Evolutionary conservation across 2,329 filamentous ascomycete species (phyloP), one percentile per base, ranked within the genome.

Genomic region (Penicillium vulpinum): DNA sequence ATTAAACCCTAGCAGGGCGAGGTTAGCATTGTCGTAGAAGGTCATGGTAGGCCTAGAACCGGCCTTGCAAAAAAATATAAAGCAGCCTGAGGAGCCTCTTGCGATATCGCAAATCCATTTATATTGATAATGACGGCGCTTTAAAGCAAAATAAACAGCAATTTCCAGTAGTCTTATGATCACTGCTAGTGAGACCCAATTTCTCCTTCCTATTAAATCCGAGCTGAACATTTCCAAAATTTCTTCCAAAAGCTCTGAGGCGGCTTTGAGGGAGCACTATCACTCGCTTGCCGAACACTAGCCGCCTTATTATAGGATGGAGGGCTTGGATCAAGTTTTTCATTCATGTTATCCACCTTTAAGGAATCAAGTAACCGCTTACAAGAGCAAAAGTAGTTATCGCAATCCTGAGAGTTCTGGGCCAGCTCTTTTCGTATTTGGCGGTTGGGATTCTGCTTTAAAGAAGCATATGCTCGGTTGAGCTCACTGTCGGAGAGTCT

Each of bases 401-500:
- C 38, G 28, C 28, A n/a, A 33, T 50, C 31, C 41, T 51, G 41
- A 56, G 47, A 41, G 39, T 26, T 41, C 22, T 41, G 39, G 21
- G 39, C 33, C 21, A 56, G 41, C 41, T 51, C 31, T 41, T 40
- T 48, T 51, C 33, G 35, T 15, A 51, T 48, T 36, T 48, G 48
- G 33, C 33, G 35, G 48, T 41, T 52, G 15, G 36, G n/a, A 44
- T 45, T 21, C 39, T 33, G 45, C 50, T 26, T 53, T 24, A 49
- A 40, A 46, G 45, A 50, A 50, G 50, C 44, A 50, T 50, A 57
- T 16, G 44, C 43, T 45, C 31, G 49, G 31, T 53, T 28, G n/a
- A 57, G 50, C 38, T 57, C 50, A 49, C 39, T 33, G 11, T 39
- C 44, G n/a, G 55, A 39, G 38, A 57, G 55, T 45, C 21, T 53